Base-by-base conservation (phyloP, 2,329 filamentous ascomycete genomes). In the Lasiodiplodia sp. region DNA sequence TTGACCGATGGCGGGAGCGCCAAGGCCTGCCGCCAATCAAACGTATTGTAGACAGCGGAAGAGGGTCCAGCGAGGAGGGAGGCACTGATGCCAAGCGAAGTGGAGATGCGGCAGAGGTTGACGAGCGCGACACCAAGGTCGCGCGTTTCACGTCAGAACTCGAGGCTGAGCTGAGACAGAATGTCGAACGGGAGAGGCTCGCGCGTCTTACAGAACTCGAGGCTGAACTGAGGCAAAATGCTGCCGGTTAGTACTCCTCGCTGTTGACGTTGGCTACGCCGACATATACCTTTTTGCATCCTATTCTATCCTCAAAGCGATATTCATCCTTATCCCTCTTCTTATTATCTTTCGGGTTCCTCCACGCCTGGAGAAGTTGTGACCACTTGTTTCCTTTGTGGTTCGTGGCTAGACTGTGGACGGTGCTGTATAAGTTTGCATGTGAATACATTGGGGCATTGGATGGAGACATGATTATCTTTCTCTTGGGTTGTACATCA, bases 1-100 rank as follows among this genome's bases (percentile, higher is more conserved):
- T 88, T 70, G 89, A 92, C 40, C 75, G 80, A 40, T 80, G 78
- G 78, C 75, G 75, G 49, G 65, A 68, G 52, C 66, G 66, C 10
- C 40, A 53, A 47, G 66, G 66, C 10, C 53, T 68, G 16, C 66
- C 66, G 21, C 47, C 66, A 14, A 23, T 47, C 21, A 64, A 52
- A n/a, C 60, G 40, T 3, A 18, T n/a, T 18, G 23, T 11, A 31
- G 28, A 7, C 12, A 25, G 25, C 11, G 28, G 23, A 6, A 31
- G 63, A 10, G 23, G 23, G 4, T 37, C 38, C 28, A 51, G 52
- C 38, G 55, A 67, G 12, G 65, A 51, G 18, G 38, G 34, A 21
- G 56, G 55, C 10, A 25, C 66, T 3, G 55, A 68, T 14, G 18
- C 34, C 23, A 56, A 56, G 23, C 52, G 63, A n/a, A 11, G 63